A percentile compares a stretch with the other conserved stretches of the same genome.
Conservation (phyloP, 129 eudicot genomes). For the carrot (Daucus carota) region DH1_v3.0 NC_030388.2:26764001-26764500, state of each 20-base stretch:
- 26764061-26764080: conserved; percentile 25
- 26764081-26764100: conserved; percentile 17
- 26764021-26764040: neutral
- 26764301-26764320: neutral
- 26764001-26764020: no score
- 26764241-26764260: neutral
- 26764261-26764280: neutral
- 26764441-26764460: neutral
- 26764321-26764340: neutral
- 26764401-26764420: conserved; percentile 16
- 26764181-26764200: neutral
- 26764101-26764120: conserved; percentile 19
- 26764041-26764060: conserved; percentile 23
- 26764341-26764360: conserved; percentile 21
- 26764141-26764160: neutral
- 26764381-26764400: conserved; percentile 17
- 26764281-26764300: neutral
- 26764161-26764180: neutral
- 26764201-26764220: neutral
- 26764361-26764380: conserved; percentile 32
- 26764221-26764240: conserved; percentile 11
- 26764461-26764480: conserved; percentile 9
- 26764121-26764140: conserved; percentile 12
- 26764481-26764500: conserved; percentile 19
- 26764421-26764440: conserved; percentile 28